Conservation (phyloP, 768 basidiomycete genomes). For the Phaeotremella fagi region DNA sequence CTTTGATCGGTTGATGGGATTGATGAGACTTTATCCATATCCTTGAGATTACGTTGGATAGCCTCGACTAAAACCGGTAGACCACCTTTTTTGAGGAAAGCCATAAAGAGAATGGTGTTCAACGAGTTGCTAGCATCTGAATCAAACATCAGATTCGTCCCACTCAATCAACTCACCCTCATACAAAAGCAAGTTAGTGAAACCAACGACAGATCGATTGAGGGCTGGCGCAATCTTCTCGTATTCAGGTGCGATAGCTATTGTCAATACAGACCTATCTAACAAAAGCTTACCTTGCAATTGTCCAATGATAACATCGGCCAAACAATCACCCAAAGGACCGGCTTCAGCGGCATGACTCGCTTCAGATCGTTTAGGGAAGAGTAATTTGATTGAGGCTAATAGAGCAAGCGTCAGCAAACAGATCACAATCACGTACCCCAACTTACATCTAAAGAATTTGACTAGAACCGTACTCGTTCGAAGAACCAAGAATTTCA, state of each 20-base stretch:
- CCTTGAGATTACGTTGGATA: not conserved
- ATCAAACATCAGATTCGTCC: not conserved
- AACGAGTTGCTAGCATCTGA: conserved; percentile 74
- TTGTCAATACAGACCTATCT: too few species aligned
- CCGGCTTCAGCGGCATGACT: conserved; percentile 71
- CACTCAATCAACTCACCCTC: conserved; percentile 54
- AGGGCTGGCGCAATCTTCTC: too few species aligned
- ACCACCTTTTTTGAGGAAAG: conserved; percentile 68
- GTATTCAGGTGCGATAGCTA: too few species aligned
- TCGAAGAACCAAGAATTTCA: conserved; percentile 74
- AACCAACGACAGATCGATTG: conserved; percentile 54
- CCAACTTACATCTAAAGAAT: conserved; percentile 72
- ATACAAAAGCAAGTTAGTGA: conserved; percentile 56
- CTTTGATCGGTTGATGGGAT: not conserved
- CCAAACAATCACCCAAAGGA: conserved; percentile 64
- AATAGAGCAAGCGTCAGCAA: conserved; percentile 2
- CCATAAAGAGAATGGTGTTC: conserved; percentile 74
- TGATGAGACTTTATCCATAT: not conserved
- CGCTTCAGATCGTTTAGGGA: conserved; percentile 69
- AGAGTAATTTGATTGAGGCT: conserved; percentile 83
- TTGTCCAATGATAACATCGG: conserved; percentile 68
- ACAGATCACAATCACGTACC: not conserved
- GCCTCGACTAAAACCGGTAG: conserved; percentile 47
- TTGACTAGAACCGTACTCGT: conserved; percentile 70
- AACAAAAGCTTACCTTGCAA: conserved; percentile 55